Evolutionary conservation across 2,329 filamentous ascomycete genomes (phyloP), one percentile per base, ranked within the genome.

Genomic region (Myotisia sp.): DNA sequence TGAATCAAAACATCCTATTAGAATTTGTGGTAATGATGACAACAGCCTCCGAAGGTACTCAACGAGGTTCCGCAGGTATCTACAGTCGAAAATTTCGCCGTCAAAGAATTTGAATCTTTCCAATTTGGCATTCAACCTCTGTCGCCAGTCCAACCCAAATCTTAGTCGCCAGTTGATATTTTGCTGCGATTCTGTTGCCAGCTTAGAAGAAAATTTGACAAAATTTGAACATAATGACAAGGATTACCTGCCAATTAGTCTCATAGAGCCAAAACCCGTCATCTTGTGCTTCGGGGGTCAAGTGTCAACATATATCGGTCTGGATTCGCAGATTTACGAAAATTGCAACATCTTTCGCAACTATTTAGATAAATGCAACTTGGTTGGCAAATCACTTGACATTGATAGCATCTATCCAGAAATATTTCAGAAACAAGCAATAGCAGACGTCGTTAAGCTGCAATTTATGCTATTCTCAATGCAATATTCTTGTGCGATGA

Each of bases 221-320:
- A n/a, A 10, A 10, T 24, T 23, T 14, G 29, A 32, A n/a, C 16
- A 16, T 10, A 14, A 16, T 12, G 29, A 23, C 7, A n/a, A 19
- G 8, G 19, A 32, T 23, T 17, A 16, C 7, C 19, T 16, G 10
- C n/a, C 29, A 7, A 32, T 24, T 5, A 14, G 24, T 5, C 12
- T 29, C 21, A 14, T 33, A 19, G 34, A 39, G 10, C 37, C 45
- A 7, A 39, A 60, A 1, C 23, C 35, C 2, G 35, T 37, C 7
- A 42, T 63, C 2, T 36, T 64, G 1, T 47, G 44, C 13, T 60
- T 63, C 28, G 57, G 55, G 3, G 60, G 60, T 2, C 61, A 64
- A 33, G 49, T 44, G 2, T 44, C 47, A 3, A 43, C 30, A 4
- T 46, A 44, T 13, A 38, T 54, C 4, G 47, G 47, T 1, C 37